Conservation (phyloP, 345 rosid genomes). For the Noccaea bulbosa region DNA sequence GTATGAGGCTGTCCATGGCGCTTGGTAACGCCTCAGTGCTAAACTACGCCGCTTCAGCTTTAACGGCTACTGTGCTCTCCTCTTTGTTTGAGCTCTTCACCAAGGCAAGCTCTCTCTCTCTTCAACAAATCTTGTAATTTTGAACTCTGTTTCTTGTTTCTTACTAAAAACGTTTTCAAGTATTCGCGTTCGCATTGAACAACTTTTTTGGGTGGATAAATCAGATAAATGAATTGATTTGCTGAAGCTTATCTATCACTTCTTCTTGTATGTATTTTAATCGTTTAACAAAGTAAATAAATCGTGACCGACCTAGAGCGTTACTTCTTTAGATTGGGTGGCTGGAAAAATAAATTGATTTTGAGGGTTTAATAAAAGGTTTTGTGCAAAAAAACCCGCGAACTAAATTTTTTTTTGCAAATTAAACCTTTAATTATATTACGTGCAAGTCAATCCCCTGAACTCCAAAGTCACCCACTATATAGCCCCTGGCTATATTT, state of each 20-base stretch:
- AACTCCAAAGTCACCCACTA: too few species aligned
- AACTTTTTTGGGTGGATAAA: background rate
- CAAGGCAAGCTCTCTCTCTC: constrained; percentile 45
- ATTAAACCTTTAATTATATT: too few species aligned
- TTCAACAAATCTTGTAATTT: background rate
- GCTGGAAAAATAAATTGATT: constrained; percentile 27
- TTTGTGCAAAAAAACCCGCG: too few species aligned
- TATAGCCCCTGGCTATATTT: too few species aligned
- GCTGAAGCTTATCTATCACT: background rate
- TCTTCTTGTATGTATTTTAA: background rate
- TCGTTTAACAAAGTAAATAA: background rate
- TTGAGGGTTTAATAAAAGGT: constrained; percentile 9
- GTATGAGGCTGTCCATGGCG: constrained; percentile 28
- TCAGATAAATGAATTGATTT: background rate
- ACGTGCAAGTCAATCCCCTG: too few species aligned
- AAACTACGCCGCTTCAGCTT: constrained; percentile 59
- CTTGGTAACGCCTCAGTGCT: constrained; percentile 31
- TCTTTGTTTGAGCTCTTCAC: constrained; percentile 50
- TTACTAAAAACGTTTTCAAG: constrained; percentile 16
- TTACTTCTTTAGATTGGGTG: constrained; percentile 31
- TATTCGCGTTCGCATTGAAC: constrained; percentile 5
- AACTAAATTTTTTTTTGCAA: too few species aligned
- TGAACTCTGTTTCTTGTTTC: background rate
- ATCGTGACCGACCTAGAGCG: constrained; percentile 29
- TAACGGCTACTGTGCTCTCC: constrained; percentile 47